Evolutionary conservation across 345 rosid genomes (phyloP).

Genomic region (Gossypium bickii): DNA sequence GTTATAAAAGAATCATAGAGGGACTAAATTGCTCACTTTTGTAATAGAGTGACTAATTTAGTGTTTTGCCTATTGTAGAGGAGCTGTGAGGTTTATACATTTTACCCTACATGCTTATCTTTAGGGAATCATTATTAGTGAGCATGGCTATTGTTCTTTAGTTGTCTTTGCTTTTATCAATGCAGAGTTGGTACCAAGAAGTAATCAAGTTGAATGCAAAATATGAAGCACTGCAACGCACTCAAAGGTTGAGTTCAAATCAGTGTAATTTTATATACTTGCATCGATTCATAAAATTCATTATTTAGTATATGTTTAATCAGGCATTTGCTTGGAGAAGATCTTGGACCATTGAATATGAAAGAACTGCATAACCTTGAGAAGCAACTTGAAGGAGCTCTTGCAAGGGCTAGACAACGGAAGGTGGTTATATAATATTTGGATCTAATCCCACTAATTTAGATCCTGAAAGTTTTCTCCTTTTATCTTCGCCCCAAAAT

Average conservation of each 20-base stretch:
- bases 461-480: neutral
- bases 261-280: neutral
- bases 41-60: too few species aligned
- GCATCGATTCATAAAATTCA: neutral
- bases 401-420: constrained; percentile 63
- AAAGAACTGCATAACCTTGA: constrained; percentile 75
- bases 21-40: too few species aligned
- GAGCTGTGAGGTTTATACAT: neutral
- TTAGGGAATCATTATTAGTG: neutral
- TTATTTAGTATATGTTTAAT: neutral
- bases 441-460: too few species aligned
- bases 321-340: constrained; percentile 87
- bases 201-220: constrained; percentile 63
- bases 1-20: neutral
- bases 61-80: too few species aligned
- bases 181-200: constrained; percentile 77
- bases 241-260: constrained; percentile 50
- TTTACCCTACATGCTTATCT: neutral
- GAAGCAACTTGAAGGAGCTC: constrained; percentile 78
- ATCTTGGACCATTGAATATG: constrained; percentile 66
- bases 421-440: constrained; percentile 36
- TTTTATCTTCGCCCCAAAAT: neutral
- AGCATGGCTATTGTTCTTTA: neutral
- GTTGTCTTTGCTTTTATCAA: constrained; percentile 4
- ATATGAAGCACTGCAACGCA: constrained; percentile 73